Base-by-base conservation (phyloP, 306 rosid genomes). In the Comarum palustre region DNA sequence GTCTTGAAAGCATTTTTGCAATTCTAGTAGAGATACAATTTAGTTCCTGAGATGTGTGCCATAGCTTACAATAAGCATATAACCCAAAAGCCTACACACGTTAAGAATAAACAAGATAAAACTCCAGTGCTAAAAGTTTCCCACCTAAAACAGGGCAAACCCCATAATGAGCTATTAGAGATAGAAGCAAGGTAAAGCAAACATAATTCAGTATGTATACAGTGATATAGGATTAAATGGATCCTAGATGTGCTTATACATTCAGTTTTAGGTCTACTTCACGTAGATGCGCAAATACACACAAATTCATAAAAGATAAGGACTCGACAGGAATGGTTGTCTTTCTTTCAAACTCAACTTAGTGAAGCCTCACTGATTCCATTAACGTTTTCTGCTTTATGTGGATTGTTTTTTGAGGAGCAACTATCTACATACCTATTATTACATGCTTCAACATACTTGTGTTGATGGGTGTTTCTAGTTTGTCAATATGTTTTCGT, bases 401-500 rank as follows among this genome's bases (percentile, higher is more conserved):
- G 32, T 50, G 16, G 15, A 32, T n/a, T 31, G 25, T 17, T 15
- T 48, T 45, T 43, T 17, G 17, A 47, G 62, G 43, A 48, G 5
- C 34, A 62, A 48, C 48, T 15, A 3, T 47, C 29, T 13, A 8
- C 50, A 27, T 59, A 38, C 50, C 25, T 2, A 9, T 12, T 36
- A 24, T 36, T 16, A 24, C 17, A 74, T 47, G 7, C 24, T 34
- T 63, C 19, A 39, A 47, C 47, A 4, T 31, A 25, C 39, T 19
- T 47, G 67, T 52, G 69, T 38, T 6, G 48, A 46, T 22, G 55
- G 57, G 54, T 75, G 54, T 66, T 76, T 58, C 74, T 43, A 55
- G 66, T 20, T 77, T 36, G 46, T 67, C 67, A 48, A 43, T 63
- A 48, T 54, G 45, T 54, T 57, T 51, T 60, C 76, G 63, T 75